Percentiles rank a stretch among this genome's conserved stretches.
Conservation (phyloP, 2,329 filamentous ascomycete species). For the Lecanicillium sp. region DNA sequence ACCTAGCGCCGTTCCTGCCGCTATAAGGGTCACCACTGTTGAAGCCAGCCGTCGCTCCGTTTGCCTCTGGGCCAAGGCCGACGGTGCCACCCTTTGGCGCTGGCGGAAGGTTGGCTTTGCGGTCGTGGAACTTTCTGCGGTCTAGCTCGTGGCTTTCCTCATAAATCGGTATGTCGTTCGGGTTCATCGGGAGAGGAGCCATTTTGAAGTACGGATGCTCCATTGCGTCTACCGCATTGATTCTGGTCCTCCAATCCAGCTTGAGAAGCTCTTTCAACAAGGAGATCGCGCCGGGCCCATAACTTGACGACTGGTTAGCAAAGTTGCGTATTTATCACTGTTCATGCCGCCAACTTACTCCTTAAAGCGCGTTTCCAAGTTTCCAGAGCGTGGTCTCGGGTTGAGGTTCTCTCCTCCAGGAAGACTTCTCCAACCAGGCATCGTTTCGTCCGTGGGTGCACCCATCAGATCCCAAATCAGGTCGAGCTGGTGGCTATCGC, state of each 20-base stretch:
- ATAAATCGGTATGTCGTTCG: conserved; percentile 82
- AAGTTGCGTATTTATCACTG: background rate
- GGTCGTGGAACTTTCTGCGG: conserved; percentile 79
- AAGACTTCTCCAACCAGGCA: conserved; percentile 83
- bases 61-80: conserved; percentile 58
- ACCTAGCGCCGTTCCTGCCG: conserved; percentile 34
- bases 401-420: conserved; percentile 73
- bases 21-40: conserved; percentile 44
- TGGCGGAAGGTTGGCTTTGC: conserved; percentile 76
- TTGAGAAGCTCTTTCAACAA: conserved; percentile 75
- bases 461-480: conserved; percentile 92
- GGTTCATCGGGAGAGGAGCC: conserved; percentile 67
- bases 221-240: conserved; percentile 90
- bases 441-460: conserved; percentile 78
- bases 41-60: conserved; percentile 38
- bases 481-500: conserved; percentile 81
- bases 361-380: conserved; percentile 66
- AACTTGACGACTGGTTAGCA: conserved; percentile 31
- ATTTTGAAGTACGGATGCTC: conserved; percentile 87
- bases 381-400: conserved; percentile 53
- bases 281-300: conserved; percentile 65
- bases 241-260: conserved; percentile 79
- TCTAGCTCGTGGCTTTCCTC: conserved; percentile 97
- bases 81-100: conserved; percentile 89
- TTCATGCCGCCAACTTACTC: conserved; percentile 41